phyloP scores from a whole-genome alignment of 1,139 yeast genomes.

The Dujonia santamariae region DNA sequence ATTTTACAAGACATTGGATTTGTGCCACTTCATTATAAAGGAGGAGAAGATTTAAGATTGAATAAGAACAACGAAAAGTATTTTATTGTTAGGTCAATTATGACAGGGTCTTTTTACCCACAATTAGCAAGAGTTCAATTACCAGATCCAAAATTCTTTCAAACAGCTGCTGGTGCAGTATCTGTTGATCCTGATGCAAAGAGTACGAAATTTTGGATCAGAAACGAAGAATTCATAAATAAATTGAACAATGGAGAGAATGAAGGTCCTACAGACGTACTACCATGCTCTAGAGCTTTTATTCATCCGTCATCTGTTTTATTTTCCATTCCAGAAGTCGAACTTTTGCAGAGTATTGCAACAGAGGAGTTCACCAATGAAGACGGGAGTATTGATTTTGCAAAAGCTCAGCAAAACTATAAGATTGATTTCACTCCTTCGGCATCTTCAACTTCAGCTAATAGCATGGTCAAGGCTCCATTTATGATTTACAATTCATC shows the following conservation, averaged over 20 bases:
- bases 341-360: slow-evolving; percentile 19
- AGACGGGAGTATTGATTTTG: slow-evolving; percentile 35
- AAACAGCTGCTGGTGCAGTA: slow-evolving; percentile 73
- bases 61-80: slow-evolving; percentile 52
- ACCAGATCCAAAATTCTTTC: slow-evolving; percentile 76
- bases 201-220: slow-evolving; percentile 68
- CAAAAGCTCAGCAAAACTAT: slow-evolving; percentile 24
- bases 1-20: slow-evolving; percentile 76
- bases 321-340: slow-evolving; percentile 30
- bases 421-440: slow-evolving; percentile 34
- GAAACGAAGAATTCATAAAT: slow-evolving; percentile 47
- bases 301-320: slow-evolving; percentile 80
- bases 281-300: slow-evolving; percentile 68
- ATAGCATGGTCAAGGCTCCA: slow-evolving; percentile 38
- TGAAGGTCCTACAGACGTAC: slow-evolving; percentile 12
- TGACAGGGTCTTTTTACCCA: slow-evolving; percentile 83
- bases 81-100: slow-evolving; percentile 57
- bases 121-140: slow-evolving; percentile 75
- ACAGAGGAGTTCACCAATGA: slow-evolving; percentile 30
- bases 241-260: slow-evolving; percentile 12
- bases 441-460: slow-evolving; percentile 13
- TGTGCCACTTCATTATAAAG: slow-evolving; percentile 48
- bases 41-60: slow-evolving; percentile 16
- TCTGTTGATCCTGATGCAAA: slow-evolving; percentile 82
- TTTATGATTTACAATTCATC: slow-evolving; percentile 58